These are phyloP conservation scores for Kwoniella sp. DNA, from an alignment of 768 basidiomycete genomes.

Conservation along the genomic window DNA sequence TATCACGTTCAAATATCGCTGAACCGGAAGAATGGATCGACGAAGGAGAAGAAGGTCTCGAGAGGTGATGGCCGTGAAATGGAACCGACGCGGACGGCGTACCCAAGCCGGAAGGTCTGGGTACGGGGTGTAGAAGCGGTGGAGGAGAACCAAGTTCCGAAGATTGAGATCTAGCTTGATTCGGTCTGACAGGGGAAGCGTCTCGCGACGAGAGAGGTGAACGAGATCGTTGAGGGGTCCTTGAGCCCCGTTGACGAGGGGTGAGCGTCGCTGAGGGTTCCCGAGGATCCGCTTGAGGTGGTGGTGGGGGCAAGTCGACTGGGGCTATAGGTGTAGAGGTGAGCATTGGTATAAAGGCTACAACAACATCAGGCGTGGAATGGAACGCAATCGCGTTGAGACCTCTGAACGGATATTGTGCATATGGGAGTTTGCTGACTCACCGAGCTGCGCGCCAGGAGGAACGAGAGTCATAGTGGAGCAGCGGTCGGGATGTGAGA, in stretches of 20 bases:
- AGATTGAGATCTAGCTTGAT: conserved; percentile 14
- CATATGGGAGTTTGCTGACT: conserved; percentile 2
- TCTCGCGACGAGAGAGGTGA: conserved; percentile 27
- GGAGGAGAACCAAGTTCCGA: conserved; percentile 12
- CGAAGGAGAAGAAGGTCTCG: conserved; percentile 45
- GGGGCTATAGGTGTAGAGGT: conserved; percentile 30
- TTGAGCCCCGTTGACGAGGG: conserved; percentile 26
- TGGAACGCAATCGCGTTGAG: too few relatives aligned
- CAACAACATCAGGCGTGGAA: too few relatives aligned
- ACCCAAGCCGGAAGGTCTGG: conserved; percentile 8
- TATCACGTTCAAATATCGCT: conserved; percentile 89
- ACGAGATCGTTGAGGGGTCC: conserved; percentile 36
- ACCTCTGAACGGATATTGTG: not conserved
- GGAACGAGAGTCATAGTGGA: conserved; percentile 36
- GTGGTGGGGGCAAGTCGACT: conserved; percentile 46
- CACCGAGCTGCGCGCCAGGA: conserved; percentile 41
- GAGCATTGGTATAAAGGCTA: conserved; percentile 3
- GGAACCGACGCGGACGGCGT: conserved; percentile 53
- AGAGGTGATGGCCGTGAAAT: conserved; percentile 35
- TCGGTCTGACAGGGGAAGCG: conserved; percentile 10
- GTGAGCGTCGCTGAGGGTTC: conserved; percentile 44
- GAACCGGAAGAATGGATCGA: conserved; percentile 73
- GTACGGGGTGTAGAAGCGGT: conserved; percentile 16
- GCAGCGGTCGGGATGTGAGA: not conserved
- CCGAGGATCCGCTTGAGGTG: conserved; percentile 47